phyloP scores from a whole-genome alignment of 2,329 filamentous ascomycete species.

The Alternaria ventricosa region DNA sequence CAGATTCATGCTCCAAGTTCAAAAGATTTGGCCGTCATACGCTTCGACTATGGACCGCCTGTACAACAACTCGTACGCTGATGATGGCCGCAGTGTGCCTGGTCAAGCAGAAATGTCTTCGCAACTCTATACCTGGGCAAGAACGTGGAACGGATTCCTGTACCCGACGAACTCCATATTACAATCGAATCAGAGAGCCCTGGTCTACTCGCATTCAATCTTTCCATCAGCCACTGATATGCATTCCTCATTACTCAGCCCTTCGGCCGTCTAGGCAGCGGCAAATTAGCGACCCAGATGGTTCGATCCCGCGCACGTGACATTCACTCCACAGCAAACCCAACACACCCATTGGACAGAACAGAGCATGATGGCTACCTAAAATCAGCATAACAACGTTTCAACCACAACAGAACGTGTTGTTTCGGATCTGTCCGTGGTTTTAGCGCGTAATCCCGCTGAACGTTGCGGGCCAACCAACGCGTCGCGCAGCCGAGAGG shows the following conservation, averaged over 20 bases:
- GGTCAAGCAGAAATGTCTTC: neutral
- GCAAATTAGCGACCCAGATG: neutral
- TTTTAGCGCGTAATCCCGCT: conserved; percentile 16
- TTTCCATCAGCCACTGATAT: neutral
- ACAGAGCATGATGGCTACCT: conserved; percentile 4
- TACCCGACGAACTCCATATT: neutral
- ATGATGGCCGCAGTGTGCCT: neutral
- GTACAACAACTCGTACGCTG: neutral
- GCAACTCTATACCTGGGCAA: neutral
- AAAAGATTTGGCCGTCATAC: neutral
- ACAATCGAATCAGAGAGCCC: neutral
- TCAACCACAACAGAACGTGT: conserved; percentile 17
- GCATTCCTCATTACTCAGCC: neutral
- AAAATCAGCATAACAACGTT: conserved; percentile 14
- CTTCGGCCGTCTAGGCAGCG: neutral
- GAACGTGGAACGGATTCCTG: neutral
- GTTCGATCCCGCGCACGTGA: conserved; percentile 5
- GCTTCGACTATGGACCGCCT: neutral
- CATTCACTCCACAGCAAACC: neutral
- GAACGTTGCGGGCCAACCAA: conserved; percentile 22
- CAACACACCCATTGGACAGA: conserved; percentile 1
- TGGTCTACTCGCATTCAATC: neutral
- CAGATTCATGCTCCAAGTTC: neutral
- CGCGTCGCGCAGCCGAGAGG: conserved; percentile 21
- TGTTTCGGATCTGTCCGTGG: conserved; percentile 17